A percentile compares a stretch with the other conserved stretches of the same genome.
phyloP scores from a whole-genome alignment of 768 basidiomycete species.

The Tulasnella sp. region DNA sequence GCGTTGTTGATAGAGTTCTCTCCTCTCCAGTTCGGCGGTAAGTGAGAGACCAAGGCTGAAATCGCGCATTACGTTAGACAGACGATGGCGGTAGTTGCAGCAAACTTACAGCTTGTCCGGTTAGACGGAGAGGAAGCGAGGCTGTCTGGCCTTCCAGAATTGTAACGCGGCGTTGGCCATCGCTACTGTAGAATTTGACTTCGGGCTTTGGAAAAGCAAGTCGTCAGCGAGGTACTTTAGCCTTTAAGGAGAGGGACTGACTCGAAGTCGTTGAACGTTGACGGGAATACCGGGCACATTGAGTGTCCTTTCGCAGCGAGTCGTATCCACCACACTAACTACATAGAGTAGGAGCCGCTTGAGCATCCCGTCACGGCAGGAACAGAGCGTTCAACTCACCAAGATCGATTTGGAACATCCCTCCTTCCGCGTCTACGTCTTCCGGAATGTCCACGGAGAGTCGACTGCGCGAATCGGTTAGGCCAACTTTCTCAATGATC shows the following conservation, averaged over 20 bases:
- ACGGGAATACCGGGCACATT: constrained; percentile 69
- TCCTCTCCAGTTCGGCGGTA: constrained; percentile 48
- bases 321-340: constrained; percentile 80
- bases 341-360: neutral
- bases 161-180: constrained; percentile 42
- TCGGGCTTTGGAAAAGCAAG: constrained; percentile 49
- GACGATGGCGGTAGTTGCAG: constrained; percentile 37
- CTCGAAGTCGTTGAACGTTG: constrained; percentile 72
- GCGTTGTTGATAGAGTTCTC: constrained; percentile 29
- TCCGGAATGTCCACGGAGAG: constrained; percentile 59
- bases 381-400: constrained; percentile 31
- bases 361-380: neutral
- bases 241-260: constrained; percentile 25
- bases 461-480: constrained; percentile 42
- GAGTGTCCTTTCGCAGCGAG: constrained; percentile 70
- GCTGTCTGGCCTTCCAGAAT: constrained; percentile 66
- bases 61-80: neutral
- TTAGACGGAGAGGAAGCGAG: constrained; percentile 69
- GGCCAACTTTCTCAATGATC: constrained; percentile 40
- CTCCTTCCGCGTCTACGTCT: constrained; percentile 53
- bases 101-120: constrained; percentile 75
- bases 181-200: constrained; percentile 69
- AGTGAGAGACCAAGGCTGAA: constrained; percentile 76
- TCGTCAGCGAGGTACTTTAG: neutral
- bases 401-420: constrained; percentile 67